Evolutionary conservation across 2,329 filamentous ascomycete genomes (phyloP), one percentile per base, ranked within the genome.

Genomic region (Teratosphaeriaceae sp.): DNA sequence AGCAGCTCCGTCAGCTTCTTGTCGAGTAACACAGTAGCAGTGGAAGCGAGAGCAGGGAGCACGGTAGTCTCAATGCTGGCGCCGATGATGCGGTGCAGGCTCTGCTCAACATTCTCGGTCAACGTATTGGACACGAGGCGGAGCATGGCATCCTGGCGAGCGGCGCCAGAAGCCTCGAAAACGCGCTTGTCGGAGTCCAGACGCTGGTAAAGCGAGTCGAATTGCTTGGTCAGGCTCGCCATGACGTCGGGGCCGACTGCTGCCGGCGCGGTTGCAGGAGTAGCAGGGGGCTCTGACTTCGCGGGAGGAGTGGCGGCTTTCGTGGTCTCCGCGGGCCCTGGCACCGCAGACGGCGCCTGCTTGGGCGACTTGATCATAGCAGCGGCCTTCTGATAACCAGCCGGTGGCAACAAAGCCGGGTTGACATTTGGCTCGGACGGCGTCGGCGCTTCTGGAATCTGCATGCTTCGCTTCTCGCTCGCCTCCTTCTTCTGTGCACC

Each of bases 1-100:
- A 96, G 67, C 47, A 80, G 79, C 50, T 78, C 74, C 43, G 79
- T 75, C 19, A 97, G 72, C 59, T 86, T 80, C 48, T 84, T 82
- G 42, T 83, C 77, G 21, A 95, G 73, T 3, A 82, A 76, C 48
- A 79, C 77, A 34, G 78, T 74, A 12, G 85, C 80, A 31, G 82
- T 73, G 40, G 81, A 75, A 30, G 80, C 76, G 44, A 97, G 70
- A 23, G 81, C 73, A 9, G 92, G 90, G 40, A 95, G 71, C 34
- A 96, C 79, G 12, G 80, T 75, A 43, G 80, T 75, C 48, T 86
- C 78, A 51, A 95, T 86, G 62, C 85, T 84, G 37, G 80, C 75
- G 36, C 79, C 78, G 39, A 95, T 82, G 53, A 94, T 85, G 47
- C 80, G 81, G 47, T 80, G 74, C 27, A 96, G 74, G 18, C 86